Evolutionary conservation across 106 monocot genomes (phyloP).

Genomic region (Agapanthus africanus): DNA sequence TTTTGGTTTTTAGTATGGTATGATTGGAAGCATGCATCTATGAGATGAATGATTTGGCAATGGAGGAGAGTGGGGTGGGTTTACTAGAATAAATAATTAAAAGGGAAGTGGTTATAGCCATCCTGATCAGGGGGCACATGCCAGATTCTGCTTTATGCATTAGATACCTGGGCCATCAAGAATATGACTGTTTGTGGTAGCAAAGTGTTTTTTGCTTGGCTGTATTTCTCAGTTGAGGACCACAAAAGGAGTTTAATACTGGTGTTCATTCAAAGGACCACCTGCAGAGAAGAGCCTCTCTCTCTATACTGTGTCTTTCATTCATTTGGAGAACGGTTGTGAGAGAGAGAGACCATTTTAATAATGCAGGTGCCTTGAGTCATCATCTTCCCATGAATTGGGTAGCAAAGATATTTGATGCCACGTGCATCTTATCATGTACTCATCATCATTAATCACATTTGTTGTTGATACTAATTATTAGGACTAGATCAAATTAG

Average conservation of each 20-base stretch:
- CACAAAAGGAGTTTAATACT: too few relatives aligned
- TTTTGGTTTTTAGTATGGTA: background rate
- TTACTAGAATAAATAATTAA: background rate
- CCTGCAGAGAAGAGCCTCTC: too few relatives aligned
- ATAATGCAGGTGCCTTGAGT: too few relatives aligned
- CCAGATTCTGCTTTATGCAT: conserved; percentile 5
- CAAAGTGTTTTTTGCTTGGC: conserved; percentile 5
- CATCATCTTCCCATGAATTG: background rate
- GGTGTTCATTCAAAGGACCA: background rate
- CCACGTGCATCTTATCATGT: background rate
- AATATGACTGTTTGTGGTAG: conserved; percentile 5
- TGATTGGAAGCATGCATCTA: background rate
- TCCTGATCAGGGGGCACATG: background rate
- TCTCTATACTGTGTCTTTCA: too few relatives aligned
- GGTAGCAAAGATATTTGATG: background rate
- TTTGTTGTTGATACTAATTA: too few relatives aligned
- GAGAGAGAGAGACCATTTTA: too few relatives aligned
- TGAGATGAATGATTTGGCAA: background rate
- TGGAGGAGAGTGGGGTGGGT: too few relatives aligned
- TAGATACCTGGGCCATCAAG: background rate
- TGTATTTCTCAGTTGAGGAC: too few relatives aligned
- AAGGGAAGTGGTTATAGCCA: background rate
- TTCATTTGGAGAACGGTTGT: too few relatives aligned
- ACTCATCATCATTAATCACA: too few relatives aligned
- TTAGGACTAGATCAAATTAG: too few relatives aligned